phyloP scores from a whole-genome alignment of 192 early-diverging fungal species.

The Mortierella hygrophila region DNA sequence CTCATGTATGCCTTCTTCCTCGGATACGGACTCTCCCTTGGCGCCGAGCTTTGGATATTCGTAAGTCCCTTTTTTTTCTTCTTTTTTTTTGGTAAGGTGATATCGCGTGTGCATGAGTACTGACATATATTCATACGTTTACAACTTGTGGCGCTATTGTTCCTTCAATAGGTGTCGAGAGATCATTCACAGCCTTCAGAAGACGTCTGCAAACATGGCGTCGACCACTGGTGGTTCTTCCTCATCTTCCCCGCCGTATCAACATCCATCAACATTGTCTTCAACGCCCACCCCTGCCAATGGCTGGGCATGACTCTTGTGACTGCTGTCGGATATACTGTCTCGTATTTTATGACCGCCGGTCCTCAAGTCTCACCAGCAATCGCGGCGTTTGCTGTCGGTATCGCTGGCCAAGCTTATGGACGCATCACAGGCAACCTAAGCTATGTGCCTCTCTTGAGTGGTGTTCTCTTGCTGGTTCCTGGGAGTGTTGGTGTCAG shows the following conservation, averaged over 20 bases:
- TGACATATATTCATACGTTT: neutral
- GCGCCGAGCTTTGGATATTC: conserved; percentile 54
- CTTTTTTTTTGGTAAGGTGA: neutral
- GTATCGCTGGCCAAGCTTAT: conserved; percentile 82
- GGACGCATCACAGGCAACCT: conserved; percentile 78
- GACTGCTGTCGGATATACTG: conserved; percentile 77
- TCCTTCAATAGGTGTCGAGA: conserved; percentile 15
- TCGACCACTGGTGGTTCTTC: conserved; percentile 58
- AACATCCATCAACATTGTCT: conserved; percentile 64
- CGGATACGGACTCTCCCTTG: conserved; percentile 78
- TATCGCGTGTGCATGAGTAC: neutral
- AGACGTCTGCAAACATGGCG: conserved; percentile 24
- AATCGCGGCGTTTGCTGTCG: conserved; percentile 83
- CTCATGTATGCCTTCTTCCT: conserved; percentile 84
- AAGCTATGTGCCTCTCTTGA: conserved; percentile 84
- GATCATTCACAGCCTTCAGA: neutral
- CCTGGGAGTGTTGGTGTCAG: conserved; percentile 82
- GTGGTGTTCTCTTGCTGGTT: conserved; percentile 85
- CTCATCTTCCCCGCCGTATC: conserved; percentile 57
- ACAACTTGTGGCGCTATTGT: too few species aligned
- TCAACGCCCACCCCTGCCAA: conserved; percentile 70
- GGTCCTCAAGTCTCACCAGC: conserved; percentile 71
- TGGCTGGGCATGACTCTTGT: conserved; percentile 79
- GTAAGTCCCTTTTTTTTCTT: conserved; percentile 28
- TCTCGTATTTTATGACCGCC: conserved; percentile 71